Evolutionary conservation across 2,329 filamentous ascomycete species (phyloP).

Genomic region (Neurospora sp.): DNA sequence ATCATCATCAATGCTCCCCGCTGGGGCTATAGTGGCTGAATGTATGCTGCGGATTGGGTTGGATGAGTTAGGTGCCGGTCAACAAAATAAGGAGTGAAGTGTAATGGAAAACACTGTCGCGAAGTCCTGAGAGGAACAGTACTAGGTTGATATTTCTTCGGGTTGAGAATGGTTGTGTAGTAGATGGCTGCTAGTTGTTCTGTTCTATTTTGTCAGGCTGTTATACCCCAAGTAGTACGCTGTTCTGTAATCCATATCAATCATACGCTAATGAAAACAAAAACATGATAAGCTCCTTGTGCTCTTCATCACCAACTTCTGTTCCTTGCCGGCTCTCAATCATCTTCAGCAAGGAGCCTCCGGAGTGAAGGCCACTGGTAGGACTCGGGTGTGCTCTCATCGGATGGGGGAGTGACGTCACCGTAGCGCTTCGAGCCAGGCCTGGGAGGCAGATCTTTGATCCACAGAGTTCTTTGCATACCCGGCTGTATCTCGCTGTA

Average conservation of each 20-base stretch:
- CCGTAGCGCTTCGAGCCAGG: neutral
- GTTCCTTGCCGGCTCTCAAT: neutral
- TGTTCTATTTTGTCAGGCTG: neutral
- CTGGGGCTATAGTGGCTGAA: constrained; percentile 24
- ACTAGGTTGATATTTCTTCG: neutral
- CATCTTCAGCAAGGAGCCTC: neutral
- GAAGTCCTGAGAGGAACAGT: neutral
- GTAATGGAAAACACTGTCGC: neutral
- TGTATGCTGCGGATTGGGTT: neutral
- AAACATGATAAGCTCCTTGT: neutral
- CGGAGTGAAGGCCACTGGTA: neutral
- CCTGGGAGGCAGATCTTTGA: neutral
- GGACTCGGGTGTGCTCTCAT: neutral
- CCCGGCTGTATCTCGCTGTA: neutral
- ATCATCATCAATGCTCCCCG: constrained; percentile 53
- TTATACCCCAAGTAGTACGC: neutral
- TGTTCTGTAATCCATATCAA: neutral
- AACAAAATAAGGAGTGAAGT: neutral
- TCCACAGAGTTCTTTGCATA: neutral
- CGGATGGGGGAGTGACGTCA: neutral
- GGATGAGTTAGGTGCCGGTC: neutral
- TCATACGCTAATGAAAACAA: neutral
- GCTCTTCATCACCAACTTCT: neutral
- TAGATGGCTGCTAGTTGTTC: neutral
- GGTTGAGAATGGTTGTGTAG: neutral